A percentile compares a stretch with the other conserved stretches of the same genome.
Conservation (phyloP, 805 yeast genomes). For the Scheffersomyces amazonensis region DNA sequence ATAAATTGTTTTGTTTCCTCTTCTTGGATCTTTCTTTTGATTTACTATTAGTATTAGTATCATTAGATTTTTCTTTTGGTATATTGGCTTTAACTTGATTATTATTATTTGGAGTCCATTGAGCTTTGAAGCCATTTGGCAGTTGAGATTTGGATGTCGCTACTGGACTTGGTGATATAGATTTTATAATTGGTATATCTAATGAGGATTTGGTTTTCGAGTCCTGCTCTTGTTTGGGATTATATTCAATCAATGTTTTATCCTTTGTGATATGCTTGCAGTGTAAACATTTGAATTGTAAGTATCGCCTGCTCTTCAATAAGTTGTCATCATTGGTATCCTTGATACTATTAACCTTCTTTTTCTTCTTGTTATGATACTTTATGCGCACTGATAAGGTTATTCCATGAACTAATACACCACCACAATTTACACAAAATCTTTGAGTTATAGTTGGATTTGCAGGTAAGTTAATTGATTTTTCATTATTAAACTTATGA, state of each 20-base stretch:
- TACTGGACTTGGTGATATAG: neutral
- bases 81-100: constrained; percentile 4
- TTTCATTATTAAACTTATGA: constrained; percentile 16
- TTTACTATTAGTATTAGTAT: neutral
- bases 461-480: constrained; percentile 27
- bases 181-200: neutral
- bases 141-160: constrained; percentile 1
- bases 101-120: constrained; percentile 6
- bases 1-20: constrained; percentile 43
- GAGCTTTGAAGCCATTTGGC: constrained; percentile 6
- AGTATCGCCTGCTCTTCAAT: neutral
- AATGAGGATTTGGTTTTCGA: too few species aligned
- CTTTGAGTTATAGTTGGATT: constrained; percentile 13
- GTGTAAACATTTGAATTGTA: constrained; percentile 8
- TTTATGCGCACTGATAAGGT: constrained; percentile 19
- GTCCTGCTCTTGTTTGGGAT: neutral
- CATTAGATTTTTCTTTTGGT: neutral
- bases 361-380: constrained; percentile 8
- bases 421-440: constrained; percentile 31
- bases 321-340: neutral
- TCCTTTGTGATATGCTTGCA: constrained; percentile 8
- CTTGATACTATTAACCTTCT: neutral
- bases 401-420: constrained; percentile 32
- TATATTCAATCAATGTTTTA: constrained; percentile 3
- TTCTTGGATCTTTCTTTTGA: constrained; percentile 45